Evolutionary conservation across 1,139 yeast species (phyloP), one percentile per base, ranked within the genome.

Genomic region (Yamadazyma aaseri): DNA sequence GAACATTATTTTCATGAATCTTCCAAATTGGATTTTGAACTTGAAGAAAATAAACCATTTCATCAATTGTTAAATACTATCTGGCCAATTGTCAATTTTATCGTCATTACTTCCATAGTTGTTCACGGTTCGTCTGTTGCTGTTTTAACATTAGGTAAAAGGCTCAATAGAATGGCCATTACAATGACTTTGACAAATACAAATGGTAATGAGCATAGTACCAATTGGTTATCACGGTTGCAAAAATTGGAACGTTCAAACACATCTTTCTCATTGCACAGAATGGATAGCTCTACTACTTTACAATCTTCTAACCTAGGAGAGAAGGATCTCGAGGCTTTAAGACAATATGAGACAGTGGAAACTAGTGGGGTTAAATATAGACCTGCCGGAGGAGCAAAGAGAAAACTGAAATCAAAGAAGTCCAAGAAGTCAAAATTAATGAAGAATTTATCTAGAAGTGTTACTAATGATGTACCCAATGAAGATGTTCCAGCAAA

Each of bases 71-170:
- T 92, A 32, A 80, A 86, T 2, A 61, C 77, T 4, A 73, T 92
- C 32, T 92, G 98, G 97, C 98, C 98, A 1, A 73, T 87, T 6
- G 86, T 85, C 1, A 81, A 92, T 28, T 92, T 92, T 51, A 64
- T 92, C 41, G 87, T 92, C 24, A 70, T 92, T 8, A 76, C 95
- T 0, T 89, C 97, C 2, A 92, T 92, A 49, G 66, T 89, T 17
- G 95, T 92, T 18, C 98, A 92, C 61, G 98, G 98, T 10, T 90
- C 97, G 0, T 89, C 97, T 0, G 96, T 92, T 29, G 98, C 98
- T 0, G 96, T 90, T 5, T 75, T 89, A 45, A 81, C 94, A 0
- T 71, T 92, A 33, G 97, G 97, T 34, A 85, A 81, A 51, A 82
- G 94, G 41, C 74, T 92, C 56, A 89, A 90, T 63, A 81, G 95